Evolutionary conservation across 2,329 filamentous ascomycete genomes (phyloP), one percentile per base, ranked within the genome.

Genomic region (Eutypa lata): DNA sequence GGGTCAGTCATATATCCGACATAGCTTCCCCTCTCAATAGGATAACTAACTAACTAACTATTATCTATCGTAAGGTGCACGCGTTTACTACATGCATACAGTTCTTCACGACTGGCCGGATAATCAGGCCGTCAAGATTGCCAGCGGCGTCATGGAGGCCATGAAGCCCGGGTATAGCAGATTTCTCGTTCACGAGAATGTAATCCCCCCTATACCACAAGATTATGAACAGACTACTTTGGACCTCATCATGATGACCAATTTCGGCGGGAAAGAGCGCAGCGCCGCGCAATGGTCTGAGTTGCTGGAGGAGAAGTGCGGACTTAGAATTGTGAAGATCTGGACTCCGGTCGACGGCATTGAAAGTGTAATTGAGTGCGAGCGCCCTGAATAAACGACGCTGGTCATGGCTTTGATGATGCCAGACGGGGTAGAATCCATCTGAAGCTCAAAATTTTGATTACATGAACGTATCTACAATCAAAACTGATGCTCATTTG

Each of bases 151-250:
- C 5, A 58, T 38, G n/a, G 31, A 45, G 3, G 58, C 61, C 2
- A 65, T 68, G 58, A 57, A 52, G 35, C 60, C 54, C 28, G 59
- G 63, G 2, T 68, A 67, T 47, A 65, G 61, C 52, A 61, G 55
- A 46, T 50, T 69, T 18, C 55, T 70, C 46, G 60, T 69, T 22
- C 46, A 51, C 26, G 52, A 54, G 26, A n/a, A 51, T 19, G 54
- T 56, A 10, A 28, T 56, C 18, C 54, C 51, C n/a, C 37, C 37
- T 33, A 49, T 49, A n/a, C 45, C 2, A 10, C 51, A 21, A 22
- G 48, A 53, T 22, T 49, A 53, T 26, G 53, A 56, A 24, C 54
- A 53, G 54, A 53, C 54, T 4, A 31, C 51, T 4, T 35, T 53
- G n/a, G 54, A 56, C 24, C 48, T 53, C 16, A 56, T 51, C 42